phyloP scores from a whole-genome alignment of 179 eudicot species.

The Patellifolia procumbens region DNA sequence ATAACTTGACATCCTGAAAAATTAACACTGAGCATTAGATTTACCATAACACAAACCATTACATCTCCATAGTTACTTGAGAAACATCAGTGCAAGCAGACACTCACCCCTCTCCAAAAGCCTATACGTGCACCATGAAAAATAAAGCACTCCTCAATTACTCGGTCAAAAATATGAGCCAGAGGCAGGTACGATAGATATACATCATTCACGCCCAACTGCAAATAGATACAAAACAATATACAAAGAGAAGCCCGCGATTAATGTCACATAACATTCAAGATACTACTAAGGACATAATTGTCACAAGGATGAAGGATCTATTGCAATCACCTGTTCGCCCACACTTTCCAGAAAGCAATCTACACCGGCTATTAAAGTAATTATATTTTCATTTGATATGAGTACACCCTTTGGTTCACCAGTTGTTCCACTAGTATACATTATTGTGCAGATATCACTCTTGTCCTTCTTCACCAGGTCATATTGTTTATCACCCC shows the following conservation, averaged over 20 bases:
- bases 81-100: constrained; percentile 7
- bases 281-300: neutral
- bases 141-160: constrained; percentile 78
- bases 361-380: constrained; percentile 70
- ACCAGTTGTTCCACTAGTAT: constrained; percentile 96
- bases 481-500: constrained; percentile 56
- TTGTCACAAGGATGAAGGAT: neutral
- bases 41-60: neutral
- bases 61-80: constrained; percentile 1
- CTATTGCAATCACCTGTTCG: constrained; percentile 51
- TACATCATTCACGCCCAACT: constrained; percentile 63
- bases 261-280: constrained; percentile 14
- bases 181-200: constrained; percentile 90
- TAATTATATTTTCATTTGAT: constrained; percentile 74
- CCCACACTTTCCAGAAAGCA: constrained; percentile 51
- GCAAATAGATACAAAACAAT: constrained; percentile 27
- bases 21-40: constrained; percentile 13
- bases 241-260: neutral
- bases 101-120: constrained; percentile 95
- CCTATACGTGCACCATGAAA: constrained; percentile 78
- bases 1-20: constrained; percentile 78
- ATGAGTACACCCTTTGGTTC: constrained; percentile 93
- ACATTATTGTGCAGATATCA: constrained; percentile 93
- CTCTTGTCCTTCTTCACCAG: constrained; percentile 57
- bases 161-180: constrained; percentile 95